phyloP scores from a whole-genome alignment of 306 rosid species.

The Vachellia pachyceras region DNA sequence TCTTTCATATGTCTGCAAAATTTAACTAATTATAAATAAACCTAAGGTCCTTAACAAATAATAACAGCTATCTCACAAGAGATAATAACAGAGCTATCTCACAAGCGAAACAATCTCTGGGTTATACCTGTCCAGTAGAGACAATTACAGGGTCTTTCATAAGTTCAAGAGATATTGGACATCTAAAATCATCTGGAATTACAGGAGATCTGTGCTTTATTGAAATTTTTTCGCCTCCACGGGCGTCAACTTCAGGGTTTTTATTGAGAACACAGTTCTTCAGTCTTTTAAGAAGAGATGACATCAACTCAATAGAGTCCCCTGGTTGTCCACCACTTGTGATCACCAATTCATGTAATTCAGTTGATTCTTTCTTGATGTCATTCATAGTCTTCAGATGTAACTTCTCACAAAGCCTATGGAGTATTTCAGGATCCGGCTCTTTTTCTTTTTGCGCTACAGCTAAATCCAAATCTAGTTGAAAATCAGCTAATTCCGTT shows the following conservation, averaged over 20 bases:
- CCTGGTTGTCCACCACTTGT: slow-evolving; percentile 59
- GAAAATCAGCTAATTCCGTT: slow-evolving; percentile 63
- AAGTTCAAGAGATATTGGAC: slow-evolving; percentile 94
- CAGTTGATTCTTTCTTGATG: slow-evolving; percentile 79
- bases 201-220: slow-evolving; percentile 92
- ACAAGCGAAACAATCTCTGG: slow-evolving; percentile 9
- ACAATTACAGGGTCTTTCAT: slow-evolving; percentile 98
- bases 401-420: slow-evolving; percentile 82
- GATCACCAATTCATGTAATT: slow-evolving; percentile 74
- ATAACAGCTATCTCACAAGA: not conserved
- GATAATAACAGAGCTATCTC: not conserved
- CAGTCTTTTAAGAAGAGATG: slow-evolving; percentile 74
- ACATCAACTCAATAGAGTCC: slow-evolving; percentile 59
- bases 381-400: slow-evolving; percentile 75
- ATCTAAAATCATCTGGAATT: slow-evolving; percentile 96
- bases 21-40: slow-evolving; percentile 32
- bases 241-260: slow-evolving; percentile 58
- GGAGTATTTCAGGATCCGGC: slow-evolving; percentile 67
- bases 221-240: slow-evolving; percentile 55
- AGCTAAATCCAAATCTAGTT: slow-evolving; percentile 69
- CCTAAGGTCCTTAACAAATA: not conserved
- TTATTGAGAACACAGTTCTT: slow-evolving; percentile 61
- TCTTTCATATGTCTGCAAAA: slow-evolving; percentile 91
- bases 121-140: slow-evolving; percentile 93
- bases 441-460: slow-evolving; percentile 67